A percentile compares a stretch with the other conserved stretches of the same genome.
These are phyloP conservation scores for Gorgonomyces haynaldii DNA, from an alignment of 192 early-diverging fungal species.

Conservation along the genomic window DNA sequence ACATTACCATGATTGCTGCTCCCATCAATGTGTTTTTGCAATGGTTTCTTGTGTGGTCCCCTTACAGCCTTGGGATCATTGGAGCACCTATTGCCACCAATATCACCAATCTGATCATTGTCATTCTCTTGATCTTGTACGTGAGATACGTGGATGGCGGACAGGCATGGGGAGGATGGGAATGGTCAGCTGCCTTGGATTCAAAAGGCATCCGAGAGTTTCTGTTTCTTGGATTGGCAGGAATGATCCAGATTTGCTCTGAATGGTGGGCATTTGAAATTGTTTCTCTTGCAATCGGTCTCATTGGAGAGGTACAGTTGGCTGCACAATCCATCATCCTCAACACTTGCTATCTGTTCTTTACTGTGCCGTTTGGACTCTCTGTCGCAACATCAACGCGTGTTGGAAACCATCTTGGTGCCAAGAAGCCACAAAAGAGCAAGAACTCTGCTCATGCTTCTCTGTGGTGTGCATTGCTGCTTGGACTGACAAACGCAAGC, in stretches of 20 bases:
- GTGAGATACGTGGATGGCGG: conserved; percentile 33
- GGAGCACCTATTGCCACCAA: conserved; percentile 75
- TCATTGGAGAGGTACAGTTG: conserved; percentile 58
- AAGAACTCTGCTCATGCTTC: conserved; percentile 4
- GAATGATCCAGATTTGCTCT: conserved; percentile 44
- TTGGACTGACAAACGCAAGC: conserved; percentile 38
- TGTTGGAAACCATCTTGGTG: conserved; percentile 34
- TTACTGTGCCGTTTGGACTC: conserved; percentile 68
- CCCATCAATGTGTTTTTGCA: conserved; percentile 66
- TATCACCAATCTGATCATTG: conserved; percentile 66
- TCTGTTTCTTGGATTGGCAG: conserved; percentile 57
- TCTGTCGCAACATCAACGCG: conserved; percentile 70
- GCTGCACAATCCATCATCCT: conserved; percentile 73
- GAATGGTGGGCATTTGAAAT: conserved; percentile 31
- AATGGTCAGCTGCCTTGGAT: conserved; percentile 44
- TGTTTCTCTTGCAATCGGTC: conserved; percentile 43
- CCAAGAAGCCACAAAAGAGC: conserved; percentile 3
- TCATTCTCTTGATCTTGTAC: conserved; percentile 54
- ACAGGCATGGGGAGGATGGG: conserved; percentile 77
- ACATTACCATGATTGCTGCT: conserved; percentile 53
- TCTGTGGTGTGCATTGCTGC: conserved; percentile 16
- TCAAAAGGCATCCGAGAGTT: conserved; percentile 2
- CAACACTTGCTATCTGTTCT: conserved; percentile 56
- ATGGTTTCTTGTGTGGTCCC: conserved; percentile 40
- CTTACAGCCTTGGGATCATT: conserved; percentile 49